Evolutionary conservation across 345 rosid genomes (phyloP), one percentile per base, ranked within the genome.

Genomic region (Salix suchowensis): DNA sequence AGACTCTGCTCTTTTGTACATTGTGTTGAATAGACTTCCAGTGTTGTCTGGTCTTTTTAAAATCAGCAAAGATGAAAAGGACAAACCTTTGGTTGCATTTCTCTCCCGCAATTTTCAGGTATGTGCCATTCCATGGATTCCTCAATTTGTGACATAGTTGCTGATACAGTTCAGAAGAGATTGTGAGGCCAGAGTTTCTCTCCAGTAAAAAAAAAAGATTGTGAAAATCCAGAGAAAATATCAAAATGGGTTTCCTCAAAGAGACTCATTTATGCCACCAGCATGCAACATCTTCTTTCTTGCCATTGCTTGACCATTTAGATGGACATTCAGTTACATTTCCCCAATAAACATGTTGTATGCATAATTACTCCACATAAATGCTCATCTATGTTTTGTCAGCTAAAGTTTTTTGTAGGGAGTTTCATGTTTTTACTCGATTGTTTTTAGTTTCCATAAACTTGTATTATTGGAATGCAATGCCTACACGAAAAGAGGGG

Each of bases 81-180:
- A 94, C 82, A 94, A 91, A 83, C 94, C 96, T 19, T 87, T 94
- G 87, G 93, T 94, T 79, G 96, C 80, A 82, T 94, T 94, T 85
- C 97, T 94, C 76, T 88, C 90, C 5, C 94, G 98, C 77, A 91
- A 94, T 82, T 94, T 94, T 87, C 89, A 94, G 98, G 98, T 94
- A 82, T 82, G 78, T 68, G 50, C 44, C 39, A 76, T 73, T 46
- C 21, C 65, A 24, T 36, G 34, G 66, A 30, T 54, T 73, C 32
- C 39, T 58, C 58, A 52, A 46, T 77, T 74, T 70, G 50, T 67
- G 36, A 58, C 60, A 21, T 60, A 68, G 50, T 78, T 73, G 61
- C 40, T 69, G 61, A 18, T 39, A 54, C 40, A 14, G 42, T 36
- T 55, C 42, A 58, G 30, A 80, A 69, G 66, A 15, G 52, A 65